Evolutionary conservation across 306 rosid genomes (phyloP).

Genomic region (Chamaecrista fasciculata): DNA sequence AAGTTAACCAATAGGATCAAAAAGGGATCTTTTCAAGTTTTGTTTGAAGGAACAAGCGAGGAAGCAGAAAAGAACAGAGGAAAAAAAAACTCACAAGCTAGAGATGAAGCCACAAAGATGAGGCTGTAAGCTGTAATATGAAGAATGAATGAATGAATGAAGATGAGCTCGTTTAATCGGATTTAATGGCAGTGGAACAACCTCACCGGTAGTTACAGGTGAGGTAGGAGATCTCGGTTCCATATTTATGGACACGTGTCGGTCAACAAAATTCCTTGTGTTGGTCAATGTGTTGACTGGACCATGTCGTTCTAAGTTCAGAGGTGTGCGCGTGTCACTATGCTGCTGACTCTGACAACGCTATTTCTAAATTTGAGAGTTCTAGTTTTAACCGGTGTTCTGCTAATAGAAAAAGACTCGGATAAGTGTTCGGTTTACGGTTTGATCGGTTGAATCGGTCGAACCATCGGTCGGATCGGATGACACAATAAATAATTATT

Average conservation of each 20-base stretch:
- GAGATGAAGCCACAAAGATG: not conserved
- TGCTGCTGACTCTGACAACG: slow-evolving; percentile 24
- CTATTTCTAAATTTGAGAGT: not conserved
- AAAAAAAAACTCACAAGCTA: slow-evolving; percentile 17
- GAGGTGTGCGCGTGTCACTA: not conserved
- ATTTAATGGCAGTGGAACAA: slow-evolving; percentile 24
- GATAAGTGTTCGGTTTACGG: no score
- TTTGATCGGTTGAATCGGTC: no score
- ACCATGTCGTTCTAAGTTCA: not conserved
- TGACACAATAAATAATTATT: no score
- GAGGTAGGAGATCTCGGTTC: not conserved
- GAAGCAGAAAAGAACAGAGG: not conserved
- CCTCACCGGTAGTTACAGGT: slow-evolving; percentile 23
- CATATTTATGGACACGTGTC: slow-evolving; percentile 17
- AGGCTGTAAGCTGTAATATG: no score
- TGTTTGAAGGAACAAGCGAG: not conserved
- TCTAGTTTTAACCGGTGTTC: no score
- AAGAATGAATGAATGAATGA: no score
- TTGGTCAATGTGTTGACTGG: slow-evolving; percentile 26
- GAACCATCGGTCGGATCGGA: no score
- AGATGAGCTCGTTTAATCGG: not conserved
- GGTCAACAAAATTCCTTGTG: not conserved
- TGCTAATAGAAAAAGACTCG: no score
- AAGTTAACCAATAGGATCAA: not conserved
- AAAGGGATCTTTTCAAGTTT: not conserved